phyloP scores from a whole-genome alignment of 331 rosid species.

The Phaseolus coccineus region DNA sequence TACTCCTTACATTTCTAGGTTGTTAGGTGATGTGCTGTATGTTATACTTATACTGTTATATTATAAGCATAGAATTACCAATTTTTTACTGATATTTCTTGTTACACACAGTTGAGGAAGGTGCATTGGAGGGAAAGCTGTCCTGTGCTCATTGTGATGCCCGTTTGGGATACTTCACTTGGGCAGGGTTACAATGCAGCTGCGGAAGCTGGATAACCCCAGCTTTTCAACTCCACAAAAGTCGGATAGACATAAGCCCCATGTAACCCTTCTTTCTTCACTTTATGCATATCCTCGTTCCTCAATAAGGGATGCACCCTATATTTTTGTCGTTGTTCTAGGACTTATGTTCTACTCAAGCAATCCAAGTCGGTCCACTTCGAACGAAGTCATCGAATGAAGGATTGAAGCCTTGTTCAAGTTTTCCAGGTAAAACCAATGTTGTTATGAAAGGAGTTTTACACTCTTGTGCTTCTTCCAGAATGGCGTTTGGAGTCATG shows the following conservation, averaged over 20 bases:
- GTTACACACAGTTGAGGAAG: constrained; percentile 80
- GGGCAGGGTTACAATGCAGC: constrained; percentile 98
- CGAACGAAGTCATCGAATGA: constrained; percentile 27
- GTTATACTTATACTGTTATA: not conserved
- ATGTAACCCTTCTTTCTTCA: constrained; percentile 47
- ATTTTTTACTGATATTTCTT: constrained; percentile 39
- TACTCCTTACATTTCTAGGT: not conserved
- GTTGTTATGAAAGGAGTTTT: constrained; percentile 28
- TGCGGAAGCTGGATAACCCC: constrained; percentile 99
- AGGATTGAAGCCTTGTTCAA: constrained; percentile 36
- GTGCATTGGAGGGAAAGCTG: constrained; percentile 92
- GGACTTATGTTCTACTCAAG: constrained; percentile 42
- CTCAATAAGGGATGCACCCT: not conserved
- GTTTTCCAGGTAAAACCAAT: constrained; percentile 38
- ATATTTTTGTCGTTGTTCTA: constrained; percentile 39
- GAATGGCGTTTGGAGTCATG: constrained; percentile 32
- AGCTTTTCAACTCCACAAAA: constrained; percentile 92
- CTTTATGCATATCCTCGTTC: constrained; percentile 37
- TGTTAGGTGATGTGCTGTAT: constrained; percentile 10
- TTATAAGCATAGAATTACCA: constrained; percentile 19
- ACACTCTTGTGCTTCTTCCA: constrained; percentile 37
- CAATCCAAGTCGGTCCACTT: constrained; percentile 44
- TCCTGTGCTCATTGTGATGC: constrained; percentile 88
- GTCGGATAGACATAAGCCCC: constrained; percentile 79
- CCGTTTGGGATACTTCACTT: constrained; percentile 92